A percentile compares a stretch with the other conserved stretches of the same genome.
These are phyloP conservation scores for Cenchrus fungigraminus DNA, from an alignment of 176 grass and related monocot genomes.

Conservation along the genomic window DNA sequence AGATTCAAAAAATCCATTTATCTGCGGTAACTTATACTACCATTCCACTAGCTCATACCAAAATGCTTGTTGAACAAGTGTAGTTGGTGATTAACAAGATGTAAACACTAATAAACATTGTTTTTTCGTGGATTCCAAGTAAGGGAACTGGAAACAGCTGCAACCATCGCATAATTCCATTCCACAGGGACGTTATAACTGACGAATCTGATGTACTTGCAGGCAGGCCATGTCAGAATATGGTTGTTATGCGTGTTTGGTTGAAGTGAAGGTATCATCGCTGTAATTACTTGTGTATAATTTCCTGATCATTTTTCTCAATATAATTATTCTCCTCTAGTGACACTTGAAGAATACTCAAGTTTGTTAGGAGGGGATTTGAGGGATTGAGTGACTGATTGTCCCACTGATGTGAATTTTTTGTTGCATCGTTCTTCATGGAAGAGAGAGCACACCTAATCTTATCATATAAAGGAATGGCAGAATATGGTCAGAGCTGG, in stretches of 20 bases:
- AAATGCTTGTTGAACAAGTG: conserved; percentile 26
- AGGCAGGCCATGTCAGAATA: conserved; percentile 30
- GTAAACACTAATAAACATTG: not conserved
- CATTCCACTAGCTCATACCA: not conserved
- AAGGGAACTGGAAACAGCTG: conserved; percentile 48
- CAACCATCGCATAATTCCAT: conserved; percentile 40
- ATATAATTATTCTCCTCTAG: not conserved
- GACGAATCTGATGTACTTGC: conserved; percentile 28
- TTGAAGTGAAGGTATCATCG: conserved; percentile 24
- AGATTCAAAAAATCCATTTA: conserved; percentile 2
- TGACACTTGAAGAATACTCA: conserved; percentile 8
- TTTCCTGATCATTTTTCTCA: not conserved
- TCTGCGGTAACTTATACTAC: conserved; percentile 4
- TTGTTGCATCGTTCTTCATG: conserved; percentile 24
- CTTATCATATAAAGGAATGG: not conserved
- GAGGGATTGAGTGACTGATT: conserved; percentile 4
- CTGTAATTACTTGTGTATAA: not conserved
- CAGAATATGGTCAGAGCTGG: not conserved
- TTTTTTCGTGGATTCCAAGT: conserved; percentile 46
- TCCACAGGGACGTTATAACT: conserved; percentile 21
- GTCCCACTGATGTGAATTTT: not conserved
- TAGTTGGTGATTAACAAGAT: conserved; percentile 30
- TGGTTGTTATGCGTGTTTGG: conserved; percentile 29
- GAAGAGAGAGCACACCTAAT: conserved; percentile 11
- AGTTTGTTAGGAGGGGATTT: not conserved